A percentile compares a stretch with the other conserved stretches of the same genome.
Conservation (phyloP, 2,329 filamentous ascomycete genomes). For the Colletotrichum eleusines region DNA sequence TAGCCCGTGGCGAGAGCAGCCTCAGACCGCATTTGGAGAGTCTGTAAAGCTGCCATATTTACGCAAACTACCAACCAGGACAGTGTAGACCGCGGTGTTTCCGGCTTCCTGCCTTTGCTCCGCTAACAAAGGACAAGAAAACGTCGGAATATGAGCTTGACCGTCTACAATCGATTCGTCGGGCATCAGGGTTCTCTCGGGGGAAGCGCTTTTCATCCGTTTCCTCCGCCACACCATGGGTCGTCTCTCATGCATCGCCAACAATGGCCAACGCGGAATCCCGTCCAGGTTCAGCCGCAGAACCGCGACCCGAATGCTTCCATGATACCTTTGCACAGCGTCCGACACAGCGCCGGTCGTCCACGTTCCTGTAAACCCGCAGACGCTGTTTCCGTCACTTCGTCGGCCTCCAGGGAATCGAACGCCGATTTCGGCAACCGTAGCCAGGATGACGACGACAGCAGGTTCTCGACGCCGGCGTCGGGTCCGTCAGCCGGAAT, state of each 20-base stretch:
- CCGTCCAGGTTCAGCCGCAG: slow-evolving; percentile 27
- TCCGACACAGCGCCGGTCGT: slow-evolving; percentile 11
- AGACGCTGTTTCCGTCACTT: neutral
- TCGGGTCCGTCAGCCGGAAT: slow-evolving; percentile 10
- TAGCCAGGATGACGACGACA: slow-evolving; percentile 7
- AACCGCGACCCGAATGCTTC: slow-evolving; percentile 24
- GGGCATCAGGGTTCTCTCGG: slow-evolving; percentile 38
- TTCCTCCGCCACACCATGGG: slow-evolving; percentile 36
- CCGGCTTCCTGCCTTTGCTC: neutral
- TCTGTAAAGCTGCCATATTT: neutral
- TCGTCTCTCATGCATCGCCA: slow-evolving; percentile 35
- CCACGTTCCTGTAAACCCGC: slow-evolving; percentile 8
- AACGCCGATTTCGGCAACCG: neutral
- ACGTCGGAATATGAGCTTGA: slow-evolving; percentile 36
- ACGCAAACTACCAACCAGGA: slow-evolving; percentile 14
- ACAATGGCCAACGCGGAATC: slow-evolving; percentile 34
- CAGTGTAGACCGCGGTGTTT: neutral
- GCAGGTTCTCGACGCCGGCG: slow-evolving; percentile 17
- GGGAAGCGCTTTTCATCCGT: slow-evolving; percentile 28
- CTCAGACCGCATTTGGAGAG: neutral
- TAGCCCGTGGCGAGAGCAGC: slow-evolving; percentile 20
- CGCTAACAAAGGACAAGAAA: slow-evolving; percentile 10
- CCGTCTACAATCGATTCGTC: slow-evolving; percentile 33
- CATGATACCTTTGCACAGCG: slow-evolving; percentile 14
- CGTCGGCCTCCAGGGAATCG: neutral